A percentile compares a stretch with the other conserved stretches of the same genome.
These are phyloP conservation scores for Allomyces arbusculus DNA, from an alignment of 192 early-diverging fungal species.

Conservation along the genomic window DNA sequence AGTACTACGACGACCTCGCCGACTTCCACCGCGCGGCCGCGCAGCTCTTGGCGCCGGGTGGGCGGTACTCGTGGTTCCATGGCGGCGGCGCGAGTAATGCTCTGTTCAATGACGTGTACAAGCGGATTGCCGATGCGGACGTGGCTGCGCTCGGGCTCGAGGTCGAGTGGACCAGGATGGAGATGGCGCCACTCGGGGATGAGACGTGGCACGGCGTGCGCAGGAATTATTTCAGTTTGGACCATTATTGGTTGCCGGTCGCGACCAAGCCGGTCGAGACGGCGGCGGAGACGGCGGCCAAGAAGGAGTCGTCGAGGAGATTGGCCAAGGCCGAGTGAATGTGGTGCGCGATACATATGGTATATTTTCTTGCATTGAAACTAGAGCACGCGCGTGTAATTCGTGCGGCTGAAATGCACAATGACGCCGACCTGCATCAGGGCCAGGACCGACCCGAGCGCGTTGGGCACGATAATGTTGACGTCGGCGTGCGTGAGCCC, in stretches of 20 bases:
- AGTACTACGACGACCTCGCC: conserved; percentile 2
- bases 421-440: background rate
- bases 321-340: too few relatives aligned
- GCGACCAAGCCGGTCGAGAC: background rate
- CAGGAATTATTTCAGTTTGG: background rate
- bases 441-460: background rate
- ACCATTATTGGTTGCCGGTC: background rate
- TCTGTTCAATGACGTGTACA: conserved; percentile 93
- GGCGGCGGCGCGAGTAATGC: conserved; percentile 79
- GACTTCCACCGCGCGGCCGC: conserved; percentile 32
- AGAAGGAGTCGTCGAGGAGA: too few relatives aligned
- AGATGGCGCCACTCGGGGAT: conserved; percentile 51
- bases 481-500: background rate
- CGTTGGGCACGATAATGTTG: background rate
- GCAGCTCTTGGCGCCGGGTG: conserved; percentile 36
- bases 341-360: too few relatives aligned
- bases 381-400: too few relatives aligned
- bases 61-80: conserved; percentile 88
- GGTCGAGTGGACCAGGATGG: conserved; percentile 51
- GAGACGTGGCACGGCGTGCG: conserved; percentile 66
- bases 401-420: too few relatives aligned
- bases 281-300: too few relatives aligned
- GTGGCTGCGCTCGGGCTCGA: conserved; percentile 54
- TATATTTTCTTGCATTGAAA: too few relatives aligned
- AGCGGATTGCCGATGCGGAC: conserved; percentile 64